Conservation (phyloP, 1,284 basidiomycete species). For the Heterobasidion occidentale region DNA sequence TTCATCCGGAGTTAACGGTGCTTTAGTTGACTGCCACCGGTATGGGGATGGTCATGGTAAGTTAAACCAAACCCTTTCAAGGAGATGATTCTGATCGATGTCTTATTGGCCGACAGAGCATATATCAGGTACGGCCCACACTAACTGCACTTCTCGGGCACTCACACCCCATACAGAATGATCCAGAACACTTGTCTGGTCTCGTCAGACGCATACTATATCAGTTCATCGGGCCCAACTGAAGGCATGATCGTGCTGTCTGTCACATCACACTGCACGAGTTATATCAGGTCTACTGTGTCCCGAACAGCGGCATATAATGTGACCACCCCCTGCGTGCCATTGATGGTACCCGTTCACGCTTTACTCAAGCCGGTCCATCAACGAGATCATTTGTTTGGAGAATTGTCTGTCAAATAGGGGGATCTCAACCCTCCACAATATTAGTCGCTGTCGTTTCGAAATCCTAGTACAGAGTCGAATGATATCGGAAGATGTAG, state of each 20-base stretch:
- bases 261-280: no score
- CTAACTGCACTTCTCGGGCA: background rate
- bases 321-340: no score
- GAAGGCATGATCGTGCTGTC: background rate
- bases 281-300: no score
- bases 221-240: slow-evolving; percentile 86
- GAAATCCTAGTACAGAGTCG: no score
- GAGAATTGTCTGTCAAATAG: no score
- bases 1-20: background rate
- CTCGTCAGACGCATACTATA: slow-evolving; percentile 84
- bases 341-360: no score
- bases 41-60: slow-evolving; percentile 89
- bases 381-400: no score
- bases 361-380: no score
- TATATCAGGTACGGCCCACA: slow-evolving; percentile 32
- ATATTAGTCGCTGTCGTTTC: no score
- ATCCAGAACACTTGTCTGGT: slow-evolving; percentile 84
- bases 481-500: no score
- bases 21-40: slow-evolving; percentile 57
- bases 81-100: background rate
- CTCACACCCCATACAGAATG: slow-evolving; percentile 49
- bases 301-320: no score
- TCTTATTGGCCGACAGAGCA: slow-evolving; percentile 25
- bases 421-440: no score
- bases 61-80: slow-evolving; percentile 13